A percentile compares a stretch with the other conserved stretches of the same genome.
Conservation (phyloP, 2,329 filamentous ascomycete species). For the Akanthomyces dipterigenus region DNA sequence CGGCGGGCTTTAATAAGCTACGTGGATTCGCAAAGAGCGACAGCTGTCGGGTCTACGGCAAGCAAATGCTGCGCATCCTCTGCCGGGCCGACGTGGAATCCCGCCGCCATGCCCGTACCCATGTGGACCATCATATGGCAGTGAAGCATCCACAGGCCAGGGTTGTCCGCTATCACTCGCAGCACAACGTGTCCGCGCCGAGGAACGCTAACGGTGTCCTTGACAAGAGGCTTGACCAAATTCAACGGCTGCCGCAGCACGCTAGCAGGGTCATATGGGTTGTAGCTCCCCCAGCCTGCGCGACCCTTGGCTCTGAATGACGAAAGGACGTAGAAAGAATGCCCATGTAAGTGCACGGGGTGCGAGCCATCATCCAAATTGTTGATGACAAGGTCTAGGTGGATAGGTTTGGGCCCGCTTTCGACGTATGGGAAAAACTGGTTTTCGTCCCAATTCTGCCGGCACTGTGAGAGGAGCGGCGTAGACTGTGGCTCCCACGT, state of each 20-base stretch:
- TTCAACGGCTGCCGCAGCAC: constrained; percentile 8
- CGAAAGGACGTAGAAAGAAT: constrained; percentile 41
- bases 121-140: constrained; percentile 24
- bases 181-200: constrained; percentile 21
- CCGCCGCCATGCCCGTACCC: constrained; percentile 21
- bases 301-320: constrained; percentile 17
- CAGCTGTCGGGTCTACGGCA: constrained; percentile 14
- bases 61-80: constrained; percentile 16
- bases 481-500: constrained; percentile 18
- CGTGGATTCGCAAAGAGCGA: constrained; percentile 11
- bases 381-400: constrained; percentile 25
- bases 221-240: constrained; percentile 18
- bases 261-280: constrained; percentile 16
- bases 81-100: constrained; percentile 19
- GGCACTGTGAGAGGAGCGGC: constrained; percentile 17
- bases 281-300: constrained; percentile 21
- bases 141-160: constrained; percentile 23
- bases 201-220: constrained; percentile 35
- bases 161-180: constrained; percentile 19
- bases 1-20: too few relatives aligned
- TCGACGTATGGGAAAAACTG: constrained; percentile 18
- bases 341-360: constrained; percentile 48
- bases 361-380: constrained; percentile 28
- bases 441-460: constrained; percentile 18
- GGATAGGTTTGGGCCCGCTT: constrained; percentile 8